These are phyloP conservation scores for Saccharomycopsis synnaedendra DNA, from an alignment of 805 yeast genomes.

Conservation along the genomic window DNA sequence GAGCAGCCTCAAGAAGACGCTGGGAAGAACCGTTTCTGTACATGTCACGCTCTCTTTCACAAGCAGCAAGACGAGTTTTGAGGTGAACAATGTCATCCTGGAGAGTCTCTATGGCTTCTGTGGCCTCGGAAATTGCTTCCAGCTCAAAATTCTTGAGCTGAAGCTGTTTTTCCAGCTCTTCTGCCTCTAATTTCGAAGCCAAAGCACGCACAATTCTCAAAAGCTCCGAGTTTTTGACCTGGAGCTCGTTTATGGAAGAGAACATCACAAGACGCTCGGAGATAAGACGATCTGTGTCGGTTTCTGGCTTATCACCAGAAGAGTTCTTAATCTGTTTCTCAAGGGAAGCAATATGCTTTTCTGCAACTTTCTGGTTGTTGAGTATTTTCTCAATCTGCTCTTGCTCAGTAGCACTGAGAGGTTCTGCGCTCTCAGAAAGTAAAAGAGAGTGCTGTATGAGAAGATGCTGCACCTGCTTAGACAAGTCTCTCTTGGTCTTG, in stretches of 20 bases:
- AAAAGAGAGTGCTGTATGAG: conserved; percentile 55
- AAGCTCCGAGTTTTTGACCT: conserved; percentile 64
- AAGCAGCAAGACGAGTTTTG: conserved; percentile 40
- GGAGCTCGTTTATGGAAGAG: conserved; percentile 53
- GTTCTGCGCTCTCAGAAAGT: conserved; percentile 22
- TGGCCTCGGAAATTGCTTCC: conserved; percentile 48
- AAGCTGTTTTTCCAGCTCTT: conserved; percentile 33
- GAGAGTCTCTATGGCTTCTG: conserved; percentile 52
- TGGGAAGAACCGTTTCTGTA: conserved; percentile 22
- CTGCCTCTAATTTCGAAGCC: conserved; percentile 57
- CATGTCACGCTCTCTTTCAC: conserved; percentile 60
- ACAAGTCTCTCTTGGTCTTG: conserved; percentile 58
- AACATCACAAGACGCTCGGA: conserved; percentile 67
- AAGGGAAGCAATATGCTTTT: conserved; percentile 21
- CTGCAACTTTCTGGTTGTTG: conserved; percentile 19
- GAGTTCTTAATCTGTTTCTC: conserved; percentile 15
- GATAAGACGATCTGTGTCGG: conserved; percentile 65
- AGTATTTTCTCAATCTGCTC: conserved; percentile 50
- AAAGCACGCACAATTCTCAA: conserved; percentile 57
- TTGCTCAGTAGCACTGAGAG: conserved; percentile 55
- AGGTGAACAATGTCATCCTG: conserved; percentile 45
- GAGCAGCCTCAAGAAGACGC: background rate
- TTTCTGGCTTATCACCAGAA: conserved; percentile 24
- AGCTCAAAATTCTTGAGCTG: conserved; percentile 31
- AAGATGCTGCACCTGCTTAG: conserved; percentile 70